phyloP scores from a whole-genome alignment of 805 yeast species.

The Candida multigemmis region DNA sequence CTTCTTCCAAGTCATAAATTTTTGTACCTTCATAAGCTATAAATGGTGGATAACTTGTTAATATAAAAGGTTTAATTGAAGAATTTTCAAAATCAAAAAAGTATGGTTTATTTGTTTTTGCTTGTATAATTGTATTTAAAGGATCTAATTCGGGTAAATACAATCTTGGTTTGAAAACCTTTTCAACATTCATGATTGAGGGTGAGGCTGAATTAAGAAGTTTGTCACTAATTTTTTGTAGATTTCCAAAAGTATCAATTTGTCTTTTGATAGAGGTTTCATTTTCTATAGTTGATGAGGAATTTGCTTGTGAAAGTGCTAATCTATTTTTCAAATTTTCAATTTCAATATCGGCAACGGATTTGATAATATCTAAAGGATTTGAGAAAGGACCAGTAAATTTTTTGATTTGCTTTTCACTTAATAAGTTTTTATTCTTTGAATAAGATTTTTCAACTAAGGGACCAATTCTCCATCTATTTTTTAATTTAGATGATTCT shows the following conservation, averaged over 20 bases:
- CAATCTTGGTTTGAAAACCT: slow-evolving; percentile 64
- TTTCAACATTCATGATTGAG: slow-evolving; percentile 52
- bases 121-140: slow-evolving; percentile 57
- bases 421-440: slow-evolving; percentile 51
- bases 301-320: slow-evolving; percentile 45
- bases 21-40: slow-evolving; percentile 85
- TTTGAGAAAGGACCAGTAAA: slow-evolving; percentile 74
- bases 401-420: slow-evolving; percentile 38
- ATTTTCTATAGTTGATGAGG: slow-evolving; percentile 37
- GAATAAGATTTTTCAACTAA: slow-evolving; percentile 71
- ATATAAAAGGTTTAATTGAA: slow-evolving; percentile 70
- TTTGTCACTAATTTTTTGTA: slow-evolving; percentile 44
- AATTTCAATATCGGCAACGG: slow-evolving; percentile 58
- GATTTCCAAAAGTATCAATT: slow-evolving; percentile 52
- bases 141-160: slow-evolving; percentile 85
- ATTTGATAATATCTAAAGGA: slow-evolving; percentile 55
- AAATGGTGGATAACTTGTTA: slow-evolving; percentile 74
- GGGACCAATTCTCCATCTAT: slow-evolving; percentile 90
- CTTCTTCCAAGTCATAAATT: slow-evolving; percentile 66
- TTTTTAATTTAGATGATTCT: slow-evolving; percentile 37
- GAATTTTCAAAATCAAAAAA: slow-evolving; percentile 82
- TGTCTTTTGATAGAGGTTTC: slow-evolving; percentile 37
- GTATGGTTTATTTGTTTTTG: slow-evolving; percentile 27
- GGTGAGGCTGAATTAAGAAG: slow-evolving; percentile 47
- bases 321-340: slow-evolving; percentile 50